phyloP scores from a whole-genome alignment of 495 filamentous ascomycete species.

The Pseudotulostoma volvatum region DNA sequence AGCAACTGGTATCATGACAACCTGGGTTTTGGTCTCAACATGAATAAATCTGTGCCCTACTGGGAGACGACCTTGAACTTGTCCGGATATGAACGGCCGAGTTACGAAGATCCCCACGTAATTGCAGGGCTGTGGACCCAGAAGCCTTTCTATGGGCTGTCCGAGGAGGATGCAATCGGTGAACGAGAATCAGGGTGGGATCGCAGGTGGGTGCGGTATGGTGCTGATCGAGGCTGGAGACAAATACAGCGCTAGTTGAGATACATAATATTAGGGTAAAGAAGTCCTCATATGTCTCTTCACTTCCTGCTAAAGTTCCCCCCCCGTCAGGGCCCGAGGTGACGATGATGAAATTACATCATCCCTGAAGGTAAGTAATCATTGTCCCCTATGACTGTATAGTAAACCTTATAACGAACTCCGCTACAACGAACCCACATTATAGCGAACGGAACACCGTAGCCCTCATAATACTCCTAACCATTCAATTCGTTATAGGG shows the following conservation, averaged over 20 bases:
- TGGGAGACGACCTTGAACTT: constrained; percentile 12
- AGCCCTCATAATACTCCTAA: too few species aligned
- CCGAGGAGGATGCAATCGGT: constrained; percentile 5
- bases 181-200: constrained; percentile 7
- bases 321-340: too few species aligned
- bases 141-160: constrained; percentile 12
- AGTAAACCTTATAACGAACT: too few species aligned
- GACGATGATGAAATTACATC: too few species aligned
- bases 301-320: too few species aligned
- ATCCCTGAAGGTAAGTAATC: too few species aligned
- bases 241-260: constrained; percentile 5
- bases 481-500: too few species aligned
- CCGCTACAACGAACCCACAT: too few species aligned
- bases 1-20: constrained; percentile 20
- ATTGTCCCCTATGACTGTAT: too few species aligned
- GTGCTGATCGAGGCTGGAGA: constrained; percentile 21
- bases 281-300: too few species aligned
- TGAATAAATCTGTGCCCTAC: not conserved
- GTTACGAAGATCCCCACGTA: constrained; percentile 15
- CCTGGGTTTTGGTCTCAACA: constrained; percentile 12
- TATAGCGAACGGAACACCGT: too few species aligned
- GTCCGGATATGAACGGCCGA: constrained; percentile 28
- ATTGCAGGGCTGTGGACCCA: constrained; percentile 23
- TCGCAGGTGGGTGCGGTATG: constrained; percentile 13
- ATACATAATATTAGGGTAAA: too few species aligned